Percentiles rank a stretch among this genome's conserved stretches.
Evolutionary conservation across 2,329 filamentous ascomycete genomes (phyloP).

Genomic region (Fusarium domesticum): DNA sequence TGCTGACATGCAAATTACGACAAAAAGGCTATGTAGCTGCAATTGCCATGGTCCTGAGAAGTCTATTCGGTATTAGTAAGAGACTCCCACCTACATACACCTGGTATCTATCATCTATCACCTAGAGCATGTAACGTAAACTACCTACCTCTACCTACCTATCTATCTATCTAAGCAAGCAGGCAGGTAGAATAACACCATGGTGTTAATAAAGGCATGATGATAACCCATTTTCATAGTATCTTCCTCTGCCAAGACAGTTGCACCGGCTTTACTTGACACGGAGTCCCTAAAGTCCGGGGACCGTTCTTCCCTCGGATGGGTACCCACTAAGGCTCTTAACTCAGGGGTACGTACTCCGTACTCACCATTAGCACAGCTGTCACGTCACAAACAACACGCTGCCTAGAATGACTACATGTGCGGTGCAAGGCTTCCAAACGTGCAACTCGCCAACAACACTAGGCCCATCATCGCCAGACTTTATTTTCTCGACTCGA

Average conservation of each 20-base stretch:
- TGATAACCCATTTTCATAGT: too few species aligned
- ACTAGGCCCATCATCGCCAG: conserved; percentile 21
- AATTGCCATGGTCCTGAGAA: background rate
- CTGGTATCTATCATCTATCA: too few species aligned
- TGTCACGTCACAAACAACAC: background rate
- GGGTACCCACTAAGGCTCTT: background rate
- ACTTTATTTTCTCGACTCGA: conserved; percentile 9
- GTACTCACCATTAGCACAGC: too few species aligned
- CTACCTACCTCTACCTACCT: too few species aligned
- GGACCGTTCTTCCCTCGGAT: too few species aligned
- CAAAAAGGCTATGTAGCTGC: background rate
- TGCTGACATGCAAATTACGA: background rate
- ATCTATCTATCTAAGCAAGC: too few species aligned
- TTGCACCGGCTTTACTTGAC: too few species aligned
- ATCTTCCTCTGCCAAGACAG: too few species aligned
- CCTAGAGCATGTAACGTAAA: too few species aligned
- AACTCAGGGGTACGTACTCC: conserved; percentile 17
- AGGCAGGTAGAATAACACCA: too few species aligned
- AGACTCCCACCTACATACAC: too few species aligned
- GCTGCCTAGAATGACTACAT: conserved; percentile 12
- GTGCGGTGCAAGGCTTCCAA: conserved; percentile 1
- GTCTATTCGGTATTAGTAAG: background rate
- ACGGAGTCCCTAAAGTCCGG: background rate
- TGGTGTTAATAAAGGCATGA: too few species aligned
- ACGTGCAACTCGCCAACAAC: conserved; percentile 4